Base-by-base conservation (phyloP, 2,329 filamentous ascomycete genomes). In the Plenodomus lindquistii region DNA sequence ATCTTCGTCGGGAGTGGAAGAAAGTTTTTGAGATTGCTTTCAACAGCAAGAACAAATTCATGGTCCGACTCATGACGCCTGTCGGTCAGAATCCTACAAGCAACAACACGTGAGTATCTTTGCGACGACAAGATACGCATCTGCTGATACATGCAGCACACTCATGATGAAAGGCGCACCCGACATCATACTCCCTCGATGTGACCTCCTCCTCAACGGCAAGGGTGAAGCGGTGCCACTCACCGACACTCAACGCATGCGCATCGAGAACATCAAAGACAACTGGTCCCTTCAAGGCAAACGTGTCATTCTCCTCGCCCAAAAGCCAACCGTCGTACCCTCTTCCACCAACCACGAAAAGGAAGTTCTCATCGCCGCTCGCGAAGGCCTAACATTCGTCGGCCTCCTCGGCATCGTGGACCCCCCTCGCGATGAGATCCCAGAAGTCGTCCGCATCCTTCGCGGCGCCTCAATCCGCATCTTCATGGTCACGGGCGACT, bases 31-130 rank as follows among this genome's bases (percentile, higher is more conserved):
- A 70, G 42, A 66, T 73, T 21, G 82, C 86, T 0, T 92, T 92
- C 70, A 91, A 91, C 74, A 89, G 86, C 73, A 89, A 89, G 76
- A 91, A 91, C 73, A 92, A 92, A 71, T 91, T 85, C 66, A 91
- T 91, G 84, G 81, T 91, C 45, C 79, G 83, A 27, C 80, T 85
- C 0, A 81, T 86, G 40, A 76, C 76, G 10, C 66, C 63, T 57
- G 59, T 47, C 50, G 57, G 48, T 54, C 66, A 57, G 60, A 65
- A 73, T 22, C 65, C 59, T 39, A 60, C 55, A 4, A 48, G 51
- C 29, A 63, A 61, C 37, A 60, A 60, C 15, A 60, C 61, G 55
- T 62, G 51, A 45, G 59, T 58, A 21, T 22, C 16, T 0, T 17
- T 6, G 10, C 1, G 16, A 24, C 8, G 8, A 18, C 20, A 16